phyloP scores from a whole-genome alignment of 495 filamentous ascomycete genomes.

The Aspergillus steynii region DNA sequence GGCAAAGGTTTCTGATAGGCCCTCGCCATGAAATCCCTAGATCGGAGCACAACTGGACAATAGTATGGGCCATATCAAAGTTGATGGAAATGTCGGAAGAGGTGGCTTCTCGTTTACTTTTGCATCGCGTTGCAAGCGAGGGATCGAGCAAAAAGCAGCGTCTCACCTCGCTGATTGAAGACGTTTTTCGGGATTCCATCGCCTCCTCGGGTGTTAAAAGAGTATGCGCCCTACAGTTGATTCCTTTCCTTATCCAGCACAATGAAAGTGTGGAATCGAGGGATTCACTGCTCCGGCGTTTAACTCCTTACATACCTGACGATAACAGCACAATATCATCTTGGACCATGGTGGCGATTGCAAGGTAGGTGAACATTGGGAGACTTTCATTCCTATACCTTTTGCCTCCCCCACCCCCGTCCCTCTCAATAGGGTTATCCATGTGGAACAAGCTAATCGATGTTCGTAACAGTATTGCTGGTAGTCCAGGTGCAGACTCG shows the following conservation, averaged over 20 bases:
- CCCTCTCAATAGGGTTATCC: background rate
- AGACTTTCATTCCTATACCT: too few species aligned
- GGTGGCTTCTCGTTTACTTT: slow-evolving; percentile 14
- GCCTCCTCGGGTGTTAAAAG: slow-evolving; percentile 55
- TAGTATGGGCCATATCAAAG: slow-evolving; percentile 42
- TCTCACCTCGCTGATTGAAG: slow-evolving; percentile 55
- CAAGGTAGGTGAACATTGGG: slow-evolving; percentile 44
- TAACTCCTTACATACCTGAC: slow-evolving; percentile 54
- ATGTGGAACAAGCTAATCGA: background rate
- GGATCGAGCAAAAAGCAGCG: slow-evolving; percentile 60
- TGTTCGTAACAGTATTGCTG: slow-evolving; percentile 30
- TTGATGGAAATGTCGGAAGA: slow-evolving; percentile 35
- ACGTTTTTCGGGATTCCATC: slow-evolving; percentile 61
- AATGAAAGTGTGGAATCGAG: slow-evolving; percentile 42
- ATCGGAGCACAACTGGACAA: slow-evolving; percentile 52
- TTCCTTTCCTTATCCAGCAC: slow-evolving; percentile 66
- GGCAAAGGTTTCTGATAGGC: slow-evolving; percentile 30
- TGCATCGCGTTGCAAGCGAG: slow-evolving; percentile 21
- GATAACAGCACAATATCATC: slow-evolving; percentile 54
- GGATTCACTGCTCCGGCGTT: slow-evolving; percentile 43
- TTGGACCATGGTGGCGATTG: slow-evolving; percentile 68
- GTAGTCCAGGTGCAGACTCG: slow-evolving; percentile 25
- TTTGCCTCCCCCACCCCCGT: background rate
- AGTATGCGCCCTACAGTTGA: slow-evolving; percentile 72
- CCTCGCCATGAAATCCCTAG: slow-evolving; percentile 42